Conservation (phyloP, 1,139 yeast species). For the Arxiozyma telluris region DNA sequence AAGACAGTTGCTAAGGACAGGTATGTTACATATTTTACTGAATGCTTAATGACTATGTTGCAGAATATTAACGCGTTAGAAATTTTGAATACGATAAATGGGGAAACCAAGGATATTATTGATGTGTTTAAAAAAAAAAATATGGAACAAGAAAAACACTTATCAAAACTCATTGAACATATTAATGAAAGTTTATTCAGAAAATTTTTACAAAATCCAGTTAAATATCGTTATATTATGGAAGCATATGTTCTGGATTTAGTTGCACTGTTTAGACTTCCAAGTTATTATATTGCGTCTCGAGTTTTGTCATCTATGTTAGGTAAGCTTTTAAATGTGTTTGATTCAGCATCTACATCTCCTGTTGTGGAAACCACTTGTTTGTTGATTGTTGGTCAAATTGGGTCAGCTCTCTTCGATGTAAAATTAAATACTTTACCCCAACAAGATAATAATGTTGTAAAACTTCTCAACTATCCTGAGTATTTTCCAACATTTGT, state of each 20-base stretch:
- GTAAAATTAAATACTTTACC: conserved; percentile 15
- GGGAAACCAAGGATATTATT: conserved; percentile 2
- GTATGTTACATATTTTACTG: conserved; percentile 24
- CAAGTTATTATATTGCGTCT: conserved; percentile 58
- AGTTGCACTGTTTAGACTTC: conserved; percentile 38
- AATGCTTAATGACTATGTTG: conserved; percentile 20
- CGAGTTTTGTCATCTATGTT: conserved; percentile 38
- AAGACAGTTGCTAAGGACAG: conserved; percentile 12
- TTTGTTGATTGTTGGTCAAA: conserved; percentile 47
- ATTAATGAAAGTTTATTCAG: conserved; percentile 37
- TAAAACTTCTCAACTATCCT: conserved; percentile 22
- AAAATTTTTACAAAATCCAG: conserved; percentile 35
- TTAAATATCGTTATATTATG: conserved; percentile 36
- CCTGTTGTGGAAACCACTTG: conserved; percentile 40
- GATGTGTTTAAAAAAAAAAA: conserved; percentile 6
- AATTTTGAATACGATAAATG: conserved; percentile 3
- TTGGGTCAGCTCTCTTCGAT: conserved; percentile 43
- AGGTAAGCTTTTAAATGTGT: conserved; percentile 34
- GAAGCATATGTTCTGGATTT: conserved; percentile 53
- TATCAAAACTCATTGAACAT: conserved; percentile 25
- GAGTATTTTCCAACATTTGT: conserved; percentile 14
- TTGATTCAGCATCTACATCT: conserved; percentile 29
- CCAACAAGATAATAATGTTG: conserved; percentile 16
- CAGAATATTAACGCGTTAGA: conserved; percentile 17
- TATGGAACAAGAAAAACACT: conserved; percentile 6